A percentile compares a stretch with the other conserved stretches of the same genome.
Conservation (phyloP, 306 rosid genomes). For the Prinsepia uniflora region DNA sequence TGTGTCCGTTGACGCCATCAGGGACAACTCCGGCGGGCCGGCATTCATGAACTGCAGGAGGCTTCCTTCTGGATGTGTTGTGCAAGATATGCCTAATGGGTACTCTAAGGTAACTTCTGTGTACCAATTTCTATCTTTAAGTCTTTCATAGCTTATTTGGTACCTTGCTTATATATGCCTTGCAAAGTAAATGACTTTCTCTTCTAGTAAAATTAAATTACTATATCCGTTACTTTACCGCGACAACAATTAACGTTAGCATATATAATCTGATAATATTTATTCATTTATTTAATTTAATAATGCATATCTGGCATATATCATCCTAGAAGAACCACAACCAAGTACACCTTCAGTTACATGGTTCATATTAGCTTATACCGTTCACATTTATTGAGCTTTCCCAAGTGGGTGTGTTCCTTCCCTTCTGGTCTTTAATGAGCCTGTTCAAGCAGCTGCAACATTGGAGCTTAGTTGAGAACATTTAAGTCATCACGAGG, state of each 20-base stretch:
- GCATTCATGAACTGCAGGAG: conserved; percentile 60
- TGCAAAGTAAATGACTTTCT: background rate
- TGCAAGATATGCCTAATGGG: conserved; percentile 99
- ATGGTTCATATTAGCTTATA: conserved; percentile 13
- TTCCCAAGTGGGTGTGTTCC: conserved; percentile 26
- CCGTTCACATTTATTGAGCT: conserved; percentile 25
- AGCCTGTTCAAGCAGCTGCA: conserved; percentile 33
- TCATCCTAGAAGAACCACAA: conserved; percentile 10
- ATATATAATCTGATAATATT: too few species aligned
- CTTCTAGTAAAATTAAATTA: background rate
- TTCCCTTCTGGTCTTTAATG: conserved; percentile 24
- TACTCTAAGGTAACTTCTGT: conserved; percentile 70
- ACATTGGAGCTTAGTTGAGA: conserved; percentile 22
- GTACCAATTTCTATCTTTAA: background rate
- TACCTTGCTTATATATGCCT: background rate
- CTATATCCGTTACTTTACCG: too few species aligned
- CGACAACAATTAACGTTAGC: too few species aligned
- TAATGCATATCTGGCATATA: conserved; percentile 8
- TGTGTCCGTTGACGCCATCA: conserved; percentile 60
- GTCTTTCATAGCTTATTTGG: background rate
- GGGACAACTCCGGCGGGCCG: conserved; percentile 53
- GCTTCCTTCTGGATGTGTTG: conserved; percentile 96
- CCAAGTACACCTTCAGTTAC: conserved; percentile 21
- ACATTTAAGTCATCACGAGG: conserved; percentile 24
- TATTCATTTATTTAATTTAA: too few species aligned